phyloP scores from a whole-genome alignment of 2,329 filamentous ascomycete species.

The Botrytis deweyae region DNA sequence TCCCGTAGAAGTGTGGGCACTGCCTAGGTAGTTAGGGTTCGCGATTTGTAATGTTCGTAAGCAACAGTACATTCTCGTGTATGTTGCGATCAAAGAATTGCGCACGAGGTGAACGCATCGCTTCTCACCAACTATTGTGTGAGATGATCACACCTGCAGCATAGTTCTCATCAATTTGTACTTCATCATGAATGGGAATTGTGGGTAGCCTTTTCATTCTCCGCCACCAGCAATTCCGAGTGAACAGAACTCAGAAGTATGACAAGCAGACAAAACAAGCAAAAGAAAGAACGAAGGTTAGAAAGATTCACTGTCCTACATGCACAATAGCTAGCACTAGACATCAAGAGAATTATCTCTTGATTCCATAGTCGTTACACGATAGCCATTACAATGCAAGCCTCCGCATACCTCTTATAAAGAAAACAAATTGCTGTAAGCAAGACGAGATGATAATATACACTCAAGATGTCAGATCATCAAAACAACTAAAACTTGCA shows the following conservation, averaged over 20 bases:
- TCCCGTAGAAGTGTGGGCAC: too few species aligned
- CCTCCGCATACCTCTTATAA: neutral
- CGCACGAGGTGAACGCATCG: neutral
- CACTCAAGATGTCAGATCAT: neutral
- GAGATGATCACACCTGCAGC: neutral
- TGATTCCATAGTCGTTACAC: too few species aligned
- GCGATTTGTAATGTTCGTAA: neutral
- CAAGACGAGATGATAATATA: neutral
- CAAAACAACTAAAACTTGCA: neutral
- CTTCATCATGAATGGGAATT: neutral
- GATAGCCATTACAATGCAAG: too few species aligned
- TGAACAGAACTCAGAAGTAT: neutral
- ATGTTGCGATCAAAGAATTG: neutral
- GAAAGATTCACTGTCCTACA: too few species aligned
- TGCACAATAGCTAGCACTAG: neutral
- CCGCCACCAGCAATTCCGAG: neutral
- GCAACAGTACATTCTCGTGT: neutral
- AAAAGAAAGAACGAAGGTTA: too few species aligned
- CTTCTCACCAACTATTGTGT: neutral
- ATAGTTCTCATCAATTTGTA: neutral
- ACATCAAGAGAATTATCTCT: too few species aligned
- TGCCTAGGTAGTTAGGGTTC: too few species aligned
- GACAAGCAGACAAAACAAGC: neutral
- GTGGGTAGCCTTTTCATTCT: too few species aligned
- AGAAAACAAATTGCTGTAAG: accelerated